Base-by-base conservation (phyloP, 2,329 filamentous ascomycete species). In the Saccharata proteae region DNA sequence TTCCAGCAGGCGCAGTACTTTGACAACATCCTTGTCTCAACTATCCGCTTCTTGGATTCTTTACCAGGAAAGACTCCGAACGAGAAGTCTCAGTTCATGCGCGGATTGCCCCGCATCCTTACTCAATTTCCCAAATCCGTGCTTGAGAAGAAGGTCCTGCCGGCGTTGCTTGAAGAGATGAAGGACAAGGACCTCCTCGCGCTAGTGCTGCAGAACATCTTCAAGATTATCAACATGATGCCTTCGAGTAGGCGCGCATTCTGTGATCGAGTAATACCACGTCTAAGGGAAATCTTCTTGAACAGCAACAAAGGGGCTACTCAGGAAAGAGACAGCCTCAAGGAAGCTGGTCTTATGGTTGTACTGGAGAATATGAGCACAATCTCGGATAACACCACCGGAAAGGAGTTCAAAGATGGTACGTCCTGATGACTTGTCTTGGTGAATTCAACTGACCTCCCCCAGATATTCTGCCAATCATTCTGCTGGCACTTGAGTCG, bases 1-100 rank as follows among this genome's bases (percentile, higher is more conserved):
- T 96, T 98, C 44, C 90, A 98, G 50, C 75, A 94, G 54, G 92
- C 85, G 47, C 77, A 83, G 42, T 98, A 92, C 52, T 98, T 98
- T 51, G 85, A 98, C 57, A 98, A 96, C 47, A 82, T 96, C 26
- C 66, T 98, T 4, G 84, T 98, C 14, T 93, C 86, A 0, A 94
- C 90, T 0, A 93, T 98, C 39, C 81, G 90, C 9, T 98, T 98
- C 49, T 64, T 98, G 16, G 90, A 98, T 45, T 72, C 77, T 0
- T 74, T 98, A 37, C 88, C 90, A 0, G 82, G 83, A 19, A 98
- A 98, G 60, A 93, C 85, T 2, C 70, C 82, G 0, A 81, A 74
- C 39, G 90, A 98, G 49, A 98, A 98, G 53, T 70, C 79, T 5
- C 78, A 85, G 36, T 98, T 98, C 52, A 73, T 98, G 69, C 75